A percentile compares a stretch with the other conserved stretches of the same genome.
phyloP scores from a whole-genome alignment of 2,329 filamentous ascomycete genomes.

The Pseudogymnoascus sp. region DNA sequence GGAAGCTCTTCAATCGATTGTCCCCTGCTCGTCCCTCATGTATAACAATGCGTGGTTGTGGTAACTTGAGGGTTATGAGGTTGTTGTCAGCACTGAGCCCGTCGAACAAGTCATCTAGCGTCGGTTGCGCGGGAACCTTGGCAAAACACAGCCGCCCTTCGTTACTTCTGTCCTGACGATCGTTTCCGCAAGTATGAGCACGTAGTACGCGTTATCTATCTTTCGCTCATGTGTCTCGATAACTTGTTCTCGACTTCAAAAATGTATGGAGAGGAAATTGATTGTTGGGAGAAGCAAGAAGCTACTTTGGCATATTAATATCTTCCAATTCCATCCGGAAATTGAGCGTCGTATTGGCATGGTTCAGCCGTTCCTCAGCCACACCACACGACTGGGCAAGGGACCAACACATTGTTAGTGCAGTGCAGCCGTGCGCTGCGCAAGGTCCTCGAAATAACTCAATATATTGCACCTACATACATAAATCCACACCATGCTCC shows the following conservation, averaged over 20 bases:
- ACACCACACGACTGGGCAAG: conserved; percentile 3
- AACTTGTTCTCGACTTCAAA: background rate
- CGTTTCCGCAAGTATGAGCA: background rate
- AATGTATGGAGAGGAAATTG: background rate
- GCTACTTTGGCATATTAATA: conserved; percentile 1
- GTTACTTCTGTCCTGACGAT: conserved; percentile 8
- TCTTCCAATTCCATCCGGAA: background rate
- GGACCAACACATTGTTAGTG: conserved; percentile 1
- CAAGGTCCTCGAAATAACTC: background rate
- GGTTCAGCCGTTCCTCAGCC: conserved; percentile 5
- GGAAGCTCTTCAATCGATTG: conserved; percentile 4
- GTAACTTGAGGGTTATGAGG: conserved; percentile 5
- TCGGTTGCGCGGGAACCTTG: conserved; percentile 7
- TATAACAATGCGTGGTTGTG: conserved; percentile 7
- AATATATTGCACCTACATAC: background rate
- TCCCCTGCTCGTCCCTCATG: conserved; percentile 3
- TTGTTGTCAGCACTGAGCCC: background rate
- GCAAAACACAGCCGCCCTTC: conserved; percentile 7
- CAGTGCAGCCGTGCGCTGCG: background rate
- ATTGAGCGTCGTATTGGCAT: conserved; percentile 6
- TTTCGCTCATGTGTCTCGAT: background rate
- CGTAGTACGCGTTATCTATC: background rate
- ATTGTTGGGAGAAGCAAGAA: background rate
- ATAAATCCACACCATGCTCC: background rate
- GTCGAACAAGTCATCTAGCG: conserved; percentile 6